phyloP scores from a whole-genome alignment of 2,329 filamentous ascomycete species.

The Penicillium sp. region DNA sequence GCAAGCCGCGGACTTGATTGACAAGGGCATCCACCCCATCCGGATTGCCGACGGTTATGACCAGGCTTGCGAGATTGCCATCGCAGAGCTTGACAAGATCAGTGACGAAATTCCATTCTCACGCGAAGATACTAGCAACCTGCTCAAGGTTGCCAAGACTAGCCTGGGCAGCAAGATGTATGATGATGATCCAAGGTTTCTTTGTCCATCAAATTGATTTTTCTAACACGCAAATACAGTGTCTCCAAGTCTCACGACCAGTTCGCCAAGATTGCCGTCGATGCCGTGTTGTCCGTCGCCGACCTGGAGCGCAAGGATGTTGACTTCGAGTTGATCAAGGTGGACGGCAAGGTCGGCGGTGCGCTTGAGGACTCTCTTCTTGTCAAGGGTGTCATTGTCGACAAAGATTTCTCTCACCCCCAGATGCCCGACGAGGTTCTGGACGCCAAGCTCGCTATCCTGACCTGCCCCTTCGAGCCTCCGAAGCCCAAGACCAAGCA shows the following conservation, averaged over 20 bases:
- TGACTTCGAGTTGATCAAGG: constrained; percentile 98
- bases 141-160: constrained; percentile 93
- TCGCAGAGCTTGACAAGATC: constrained; percentile 88
- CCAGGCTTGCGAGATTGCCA: constrained; percentile 93
- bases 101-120: constrained; percentile 88
- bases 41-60: constrained; percentile 98
- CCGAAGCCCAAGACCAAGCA: constrained; percentile 99
- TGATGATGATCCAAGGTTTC: constrained; percentile 24
- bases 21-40: constrained; percentile 99
- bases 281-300: constrained; percentile 93
- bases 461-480: constrained; percentile 97
- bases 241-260: constrained; percentile 98
- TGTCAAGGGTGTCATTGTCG: constrained; percentile 96
- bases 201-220: not conserved
- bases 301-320: constrained; percentile 96
- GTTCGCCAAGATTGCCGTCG: constrained; percentile 95
- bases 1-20: constrained; percentile 95
- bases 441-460: constrained; percentile 95
- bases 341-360: constrained; percentile 96
- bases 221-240: constrained; percentile 35
- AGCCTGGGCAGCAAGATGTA: constrained; percentile 94
- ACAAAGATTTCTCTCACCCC: constrained; percentile 99
- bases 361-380: constrained; percentile 89
- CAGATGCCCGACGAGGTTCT: constrained; percentile 96
- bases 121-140: constrained; percentile 76